Percentiles rank a stretch among this genome's conserved stretches.
Conservation (phyloP, 306 rosid species). For the Potentilla sterilis region DNA sequence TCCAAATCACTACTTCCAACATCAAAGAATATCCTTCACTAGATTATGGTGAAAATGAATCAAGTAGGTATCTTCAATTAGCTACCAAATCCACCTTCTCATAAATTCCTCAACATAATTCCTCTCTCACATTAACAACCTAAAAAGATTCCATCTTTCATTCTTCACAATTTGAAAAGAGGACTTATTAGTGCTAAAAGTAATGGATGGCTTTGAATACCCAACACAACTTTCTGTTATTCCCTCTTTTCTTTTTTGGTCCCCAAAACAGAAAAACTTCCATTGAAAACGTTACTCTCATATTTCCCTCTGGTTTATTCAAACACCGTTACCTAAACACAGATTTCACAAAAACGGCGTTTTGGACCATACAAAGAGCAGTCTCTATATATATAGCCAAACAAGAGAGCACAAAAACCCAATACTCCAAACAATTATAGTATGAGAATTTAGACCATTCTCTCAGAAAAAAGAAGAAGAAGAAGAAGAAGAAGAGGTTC, state of each 20-base stretch:
- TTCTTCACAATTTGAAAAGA: neutral
- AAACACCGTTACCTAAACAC: neutral
- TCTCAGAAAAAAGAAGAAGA: conserved; percentile 1
- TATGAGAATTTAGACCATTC: conserved; percentile 27
- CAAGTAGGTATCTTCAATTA: neutral
- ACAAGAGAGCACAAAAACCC: conserved; percentile 22
- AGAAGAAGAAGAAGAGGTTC: conserved; percentile 5
- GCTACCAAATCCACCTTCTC: neutral
- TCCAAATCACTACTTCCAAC: neutral
- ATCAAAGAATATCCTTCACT: neutral
- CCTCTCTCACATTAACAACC: neutral
- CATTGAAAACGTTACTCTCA: neutral
- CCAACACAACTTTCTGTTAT: conserved; percentile 1
- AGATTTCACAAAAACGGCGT: conserved; percentile 22
- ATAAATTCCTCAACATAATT: neutral
- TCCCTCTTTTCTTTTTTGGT: neutral
- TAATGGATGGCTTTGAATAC: neutral
- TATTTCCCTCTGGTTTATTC: conserved; percentile 1
- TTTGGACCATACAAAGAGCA: conserved; percentile 29
- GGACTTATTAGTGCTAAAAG: neutral
- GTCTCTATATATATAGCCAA: conserved; percentile 46
- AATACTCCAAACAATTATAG: conserved; percentile 12
- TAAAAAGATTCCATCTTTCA: neutral
- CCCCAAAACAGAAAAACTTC: neutral
- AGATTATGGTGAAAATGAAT: neutral